phyloP scores from a whole-genome alignment of 805 yeast genomes.

The Saccharomycopsis fermentans region DNA sequence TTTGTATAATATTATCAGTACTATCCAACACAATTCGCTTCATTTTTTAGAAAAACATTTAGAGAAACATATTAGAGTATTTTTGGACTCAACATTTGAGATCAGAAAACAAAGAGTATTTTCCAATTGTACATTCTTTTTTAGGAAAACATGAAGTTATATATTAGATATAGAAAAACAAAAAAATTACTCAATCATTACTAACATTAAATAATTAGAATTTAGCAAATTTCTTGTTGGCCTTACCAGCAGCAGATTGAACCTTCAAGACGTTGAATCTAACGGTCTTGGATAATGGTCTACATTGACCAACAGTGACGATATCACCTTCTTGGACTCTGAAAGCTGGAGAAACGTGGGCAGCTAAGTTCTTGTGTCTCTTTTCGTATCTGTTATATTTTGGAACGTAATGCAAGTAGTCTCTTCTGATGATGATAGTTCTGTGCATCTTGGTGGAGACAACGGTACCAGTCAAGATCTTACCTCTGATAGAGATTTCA shows the following conservation, averaged over 20 bases:
- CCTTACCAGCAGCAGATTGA: conserved; percentile 75
- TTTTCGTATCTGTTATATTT: conserved; percentile 99
- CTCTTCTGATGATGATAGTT: conserved; percentile 99
- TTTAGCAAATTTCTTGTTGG: conserved; percentile 92
- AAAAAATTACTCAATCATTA: conserved; percentile 1
- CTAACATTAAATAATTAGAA: conserved; percentile 46
- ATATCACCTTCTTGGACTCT: conserved; percentile 98
- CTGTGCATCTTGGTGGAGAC: conserved; percentile 99
- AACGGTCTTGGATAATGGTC: conserved; percentile 99
- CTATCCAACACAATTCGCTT: background rate
- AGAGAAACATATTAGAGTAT: background rate
- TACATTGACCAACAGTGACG: conserved; percentile 99
- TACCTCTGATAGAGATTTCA: conserved; percentile 96
- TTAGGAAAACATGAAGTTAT: conserved; percentile 1
- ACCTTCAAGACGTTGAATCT: conserved; percentile 99
- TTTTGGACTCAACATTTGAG: background rate
- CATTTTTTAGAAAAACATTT: background rate
- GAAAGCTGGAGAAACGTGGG: conserved; percentile 99
- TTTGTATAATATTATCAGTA: background rate
- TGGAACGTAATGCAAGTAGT: conserved; percentile 99
- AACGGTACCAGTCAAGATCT: conserved; percentile 98
- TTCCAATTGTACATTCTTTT: background rate
- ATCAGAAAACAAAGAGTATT: background rate
- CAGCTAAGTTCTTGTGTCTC: conserved; percentile 99
- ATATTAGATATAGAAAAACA: background rate